Evolutionary conservation across 2,329 filamentous ascomycete species (phyloP), one percentile per base, ranked within the genome.

Genomic region (Fusarium odoratissimum): DNA sequence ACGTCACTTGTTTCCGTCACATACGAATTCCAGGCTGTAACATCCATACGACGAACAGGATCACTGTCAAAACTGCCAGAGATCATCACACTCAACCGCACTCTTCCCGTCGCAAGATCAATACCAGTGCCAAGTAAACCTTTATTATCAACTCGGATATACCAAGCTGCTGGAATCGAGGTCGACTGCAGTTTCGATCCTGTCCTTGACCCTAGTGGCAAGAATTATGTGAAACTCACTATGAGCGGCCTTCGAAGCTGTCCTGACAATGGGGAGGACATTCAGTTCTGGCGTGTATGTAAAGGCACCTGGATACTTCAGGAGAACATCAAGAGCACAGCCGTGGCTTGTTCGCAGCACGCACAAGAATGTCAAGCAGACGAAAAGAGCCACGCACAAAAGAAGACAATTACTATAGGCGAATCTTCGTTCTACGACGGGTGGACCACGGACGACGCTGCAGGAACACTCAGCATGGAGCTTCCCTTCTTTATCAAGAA

Each of bases 251-350:
- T 98, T 61, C 89, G 94, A 31, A 91, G 90, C 72, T 83, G 84
- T 72, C 92, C 92, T 79, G 82, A 86, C 38, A 88, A 90, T 28
- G 89, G 88, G 55, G 90, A 92, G 77, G 94, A 91, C 7, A 87
- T 95, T 60, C 65, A 76, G 19, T 86, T 89, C 76, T 98, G 95
- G 95, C 92, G 92, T 75, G 86, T 98, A 28, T 93, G 95, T 79
- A 96, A 96, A 81, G 88, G 97, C 69, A 93, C 92, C 61, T 98
- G 95, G 96, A 91, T 92, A 73, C 90, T 98, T 54, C 95, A 98
- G 77, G 95, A 98, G 84, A 92, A 90, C 37, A 88, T 94, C 78
- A 92, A 91, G 81, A 91, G 91, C 33, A 86, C 94, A 37, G 92
- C 93, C 0, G 90, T 91, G 0, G 92, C 94, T 7, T 98, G 96